Base-by-base conservation (phyloP, 495 filamentous ascomycete genomes). In the Aspergillus kassunensis region DNA sequence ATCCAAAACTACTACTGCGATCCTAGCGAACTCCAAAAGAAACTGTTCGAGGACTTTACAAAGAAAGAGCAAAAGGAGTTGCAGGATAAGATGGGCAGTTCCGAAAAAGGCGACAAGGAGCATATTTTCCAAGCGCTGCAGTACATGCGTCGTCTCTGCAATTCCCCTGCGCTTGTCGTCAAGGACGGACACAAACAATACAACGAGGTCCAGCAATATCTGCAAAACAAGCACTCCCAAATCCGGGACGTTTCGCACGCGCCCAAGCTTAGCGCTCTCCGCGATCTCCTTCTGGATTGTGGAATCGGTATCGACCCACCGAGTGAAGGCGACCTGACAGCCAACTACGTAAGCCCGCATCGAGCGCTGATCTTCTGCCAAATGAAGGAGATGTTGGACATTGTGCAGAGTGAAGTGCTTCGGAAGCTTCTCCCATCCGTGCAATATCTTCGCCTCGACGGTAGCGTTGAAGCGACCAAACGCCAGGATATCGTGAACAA, bases 1-100 rank as follows among this genome's bases (percentile, higher is more conserved):
- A 80, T 98, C 16, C 93, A 98, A 61, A 98, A 98, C 67, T 98
- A 98, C 75, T 98, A 98, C 74, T 98, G 93, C 67, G 93, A 98
- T 66, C 90, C 96, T 23, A 95, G 89, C 68, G 93, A 97, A 24
- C 74, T 98, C 21, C 93, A 98, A 67, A 89, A 85, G 72, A 91
- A 86, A 67, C 81, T 98, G 2, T 97, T 97, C 60, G 93, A 97
- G 37, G 91, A 96, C 63, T 97, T 98, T 72, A 86, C 82, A 21
- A 93, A 90, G 79, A 91, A 88, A 58, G 91, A 97, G 63, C 83
- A 90, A 56, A 91, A 88, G 63, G 82, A 86, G 34, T 77, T 98
- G 23, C 77, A 81, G 11, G 81, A 89, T 20, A 87, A 90, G 61
- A 88, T 91, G 20, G 83, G 86, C 41, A 80, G 79, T 33, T 76